These are phyloP conservation scores for Linderina pennispora DNA, from an alignment of 192 early-diverging fungal species.

Conservation along the genomic window DNA sequence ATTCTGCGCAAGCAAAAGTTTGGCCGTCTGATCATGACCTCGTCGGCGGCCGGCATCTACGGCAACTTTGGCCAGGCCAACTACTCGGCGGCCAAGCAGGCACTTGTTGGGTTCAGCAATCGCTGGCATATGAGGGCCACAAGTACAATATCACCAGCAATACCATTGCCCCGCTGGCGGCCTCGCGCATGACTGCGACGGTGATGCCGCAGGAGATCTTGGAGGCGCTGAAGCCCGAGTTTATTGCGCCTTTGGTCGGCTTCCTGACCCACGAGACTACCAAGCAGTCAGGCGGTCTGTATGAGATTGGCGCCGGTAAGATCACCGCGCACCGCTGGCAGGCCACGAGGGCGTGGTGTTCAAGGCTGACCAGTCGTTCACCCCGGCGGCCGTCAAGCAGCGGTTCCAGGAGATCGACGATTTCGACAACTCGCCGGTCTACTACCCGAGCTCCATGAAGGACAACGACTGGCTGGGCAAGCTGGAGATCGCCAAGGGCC, in stretches of 20 bases:
- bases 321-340: conserved; percentile 90
- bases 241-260: conserved; percentile 90
- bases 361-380: conserved; percentile 81
- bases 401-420: conserved; percentile 73
- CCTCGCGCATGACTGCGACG: conserved; percentile 95
- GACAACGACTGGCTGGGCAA: conserved; percentile 80
- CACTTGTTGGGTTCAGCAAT: conserved; percentile 85
- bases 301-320: conserved; percentile 92
- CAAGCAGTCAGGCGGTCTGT: conserved; percentile 75
- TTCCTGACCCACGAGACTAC: conserved; percentile 87
- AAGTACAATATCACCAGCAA: conserved; percentile 92
- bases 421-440: conserved; percentile 54
- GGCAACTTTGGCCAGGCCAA: conserved; percentile 94
- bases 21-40: conserved; percentile 87
- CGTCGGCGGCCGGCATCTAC: conserved; percentile 97
- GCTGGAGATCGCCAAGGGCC: conserved; percentile 65
- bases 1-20: conserved; percentile 94
- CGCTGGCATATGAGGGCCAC: conserved; percentile 90
- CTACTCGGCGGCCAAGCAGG: conserved; percentile 80
- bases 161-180: conserved; percentile 96
- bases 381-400: conserved; percentile 73
- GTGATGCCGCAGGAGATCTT: conserved; percentile 94
- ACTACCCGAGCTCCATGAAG: conserved; percentile 67
- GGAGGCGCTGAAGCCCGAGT: conserved; percentile 94
- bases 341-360: conserved; percentile 84